phyloP scores from a whole-genome alignment of 495 filamentous ascomycete genomes.

The Trichoderma asperelloides region DNA sequence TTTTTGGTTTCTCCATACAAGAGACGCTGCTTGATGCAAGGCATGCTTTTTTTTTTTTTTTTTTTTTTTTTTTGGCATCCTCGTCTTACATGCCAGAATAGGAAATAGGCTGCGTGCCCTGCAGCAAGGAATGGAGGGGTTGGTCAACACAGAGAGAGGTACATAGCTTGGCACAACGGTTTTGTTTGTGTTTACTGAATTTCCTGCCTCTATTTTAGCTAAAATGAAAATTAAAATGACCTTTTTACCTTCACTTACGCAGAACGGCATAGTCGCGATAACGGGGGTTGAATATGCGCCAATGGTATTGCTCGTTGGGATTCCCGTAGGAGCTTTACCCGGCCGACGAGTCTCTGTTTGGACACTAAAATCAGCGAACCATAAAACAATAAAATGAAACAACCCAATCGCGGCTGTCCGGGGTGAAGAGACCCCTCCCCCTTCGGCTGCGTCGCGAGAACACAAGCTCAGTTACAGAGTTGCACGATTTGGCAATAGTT shows the following conservation, averaged over 20 bases:
- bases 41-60: too few relatives aligned
- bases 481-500: not conserved
- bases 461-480: not conserved
- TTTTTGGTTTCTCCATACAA: too few relatives aligned
- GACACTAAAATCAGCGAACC: not conserved
- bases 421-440: not conserved
- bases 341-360: not conserved
- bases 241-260: not conserved
- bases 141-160: not conserved
- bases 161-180: not conserved
- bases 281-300: not conserved
- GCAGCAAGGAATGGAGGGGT: too few relatives aligned
- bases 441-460: slow-evolving; percentile 1
- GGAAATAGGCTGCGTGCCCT: too few relatives aligned
- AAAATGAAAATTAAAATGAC: not conserved
- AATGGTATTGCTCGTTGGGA: not conserved
- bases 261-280: not conserved
- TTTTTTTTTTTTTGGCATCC: too few relatives aligned
- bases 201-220: not conserved
- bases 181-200: not conserved
- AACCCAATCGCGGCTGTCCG: not conserved
- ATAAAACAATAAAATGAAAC: not conserved
- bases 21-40: too few relatives aligned
- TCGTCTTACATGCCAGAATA: too few relatives aligned
- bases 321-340: not conserved